A percentile compares a stretch with the other conserved stretches of the same genome.
These are phyloP conservation scores for Alternaria ethzedia DNA, from an alignment of 2,329 filamentous ascomycete species.

Conservation along the genomic window DNA sequence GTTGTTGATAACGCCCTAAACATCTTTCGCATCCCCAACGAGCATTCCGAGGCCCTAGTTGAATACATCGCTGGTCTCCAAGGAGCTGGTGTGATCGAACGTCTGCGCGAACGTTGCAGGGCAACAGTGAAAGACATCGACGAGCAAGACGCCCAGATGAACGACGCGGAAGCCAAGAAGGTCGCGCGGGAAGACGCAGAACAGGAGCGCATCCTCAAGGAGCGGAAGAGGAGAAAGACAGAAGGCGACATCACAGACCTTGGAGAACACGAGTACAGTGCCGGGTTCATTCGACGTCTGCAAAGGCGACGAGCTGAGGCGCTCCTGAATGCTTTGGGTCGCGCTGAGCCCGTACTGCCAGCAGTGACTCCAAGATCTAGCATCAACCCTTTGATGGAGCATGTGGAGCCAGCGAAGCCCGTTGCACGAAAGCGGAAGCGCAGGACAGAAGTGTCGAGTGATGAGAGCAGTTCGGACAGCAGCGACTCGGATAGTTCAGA, in stretches of 20 bases:
- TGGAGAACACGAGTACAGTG: conserved; percentile 29
- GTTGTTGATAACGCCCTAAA: conserved; percentile 84
- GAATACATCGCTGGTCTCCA: conserved; percentile 81
- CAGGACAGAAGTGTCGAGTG: conserved; percentile 36
- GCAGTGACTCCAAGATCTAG: conserved; percentile 14
- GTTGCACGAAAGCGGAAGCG: conserved; percentile 37
- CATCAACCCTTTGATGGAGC: conserved; percentile 23
- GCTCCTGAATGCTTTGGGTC: conserved; percentile 38
- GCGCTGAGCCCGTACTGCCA: conserved; percentile 31
- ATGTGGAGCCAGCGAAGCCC: conserved; percentile 19
- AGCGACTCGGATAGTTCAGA: conserved; percentile 35
- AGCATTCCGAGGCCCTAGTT: conserved; percentile 72
- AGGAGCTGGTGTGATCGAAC: conserved; percentile 70
- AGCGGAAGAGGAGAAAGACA: conserved; percentile 38
- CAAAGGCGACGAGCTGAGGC: conserved; percentile 42
- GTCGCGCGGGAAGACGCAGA: conserved; percentile 47
- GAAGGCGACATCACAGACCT: conserved; percentile 40
- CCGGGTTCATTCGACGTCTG: conserved; percentile 43
- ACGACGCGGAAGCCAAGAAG: conserved; percentile 43
- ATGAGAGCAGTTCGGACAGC: conserved; percentile 44
- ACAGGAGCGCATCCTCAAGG: conserved; percentile 40
- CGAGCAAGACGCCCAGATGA: conserved; percentile 42
- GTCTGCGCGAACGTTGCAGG: conserved; percentile 71
- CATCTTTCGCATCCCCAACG: conserved; percentile 70
- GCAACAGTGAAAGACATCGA: conserved; percentile 64